A percentile compares a stretch with the other conserved stretches of the same genome.
These are phyloP conservation scores for Cystobasidium onofrii DNA, from an alignment of 768 basidiomycete species.

Conservation along the genomic window DNA sequence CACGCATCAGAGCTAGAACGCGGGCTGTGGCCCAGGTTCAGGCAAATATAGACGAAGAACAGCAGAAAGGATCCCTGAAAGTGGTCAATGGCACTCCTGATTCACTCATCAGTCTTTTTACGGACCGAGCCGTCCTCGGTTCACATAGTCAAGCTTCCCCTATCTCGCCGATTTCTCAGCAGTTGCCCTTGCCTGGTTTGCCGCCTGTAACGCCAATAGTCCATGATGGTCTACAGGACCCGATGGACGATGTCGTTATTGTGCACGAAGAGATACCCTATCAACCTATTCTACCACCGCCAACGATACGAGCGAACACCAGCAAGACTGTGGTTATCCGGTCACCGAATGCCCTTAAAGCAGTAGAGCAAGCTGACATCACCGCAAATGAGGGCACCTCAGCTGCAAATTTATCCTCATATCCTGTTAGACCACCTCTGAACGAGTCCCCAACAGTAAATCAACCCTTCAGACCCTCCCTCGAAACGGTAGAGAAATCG, in stretches of 20 bases:
- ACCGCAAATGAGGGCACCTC: background rate
- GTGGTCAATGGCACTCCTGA: constrained; percentile 39
- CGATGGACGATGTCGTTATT: constrained; percentile 3
- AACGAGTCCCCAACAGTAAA: background rate
- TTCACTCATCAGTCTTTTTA: constrained; percentile 18
- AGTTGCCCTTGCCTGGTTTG: background rate
- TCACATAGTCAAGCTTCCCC: background rate
- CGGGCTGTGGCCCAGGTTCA: constrained; percentile 64
- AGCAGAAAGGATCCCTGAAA: constrained; percentile 1
- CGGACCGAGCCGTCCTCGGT: background rate
- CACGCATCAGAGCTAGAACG: constrained; percentile 55
- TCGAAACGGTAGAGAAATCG: constrained; percentile 85
- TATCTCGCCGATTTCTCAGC: background rate
- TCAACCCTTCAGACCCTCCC: constrained; percentile 66
- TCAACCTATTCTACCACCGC: constrained; percentile 24
- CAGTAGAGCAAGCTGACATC: background rate
- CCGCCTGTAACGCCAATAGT: background rate
- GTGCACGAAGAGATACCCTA: background rate
- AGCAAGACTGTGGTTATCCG: constrained; percentile 34
- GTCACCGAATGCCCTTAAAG: background rate
- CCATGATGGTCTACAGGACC: background rate
- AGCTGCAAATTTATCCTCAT: background rate
- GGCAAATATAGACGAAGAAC: constrained; percentile 15
- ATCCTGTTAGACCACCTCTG: background rate
- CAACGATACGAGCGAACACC: constrained; percentile 9